phyloP scores from a whole-genome alignment of 2,329 filamentous ascomycete genomes.

The Aspergillus pseudonomiae region DNA sequence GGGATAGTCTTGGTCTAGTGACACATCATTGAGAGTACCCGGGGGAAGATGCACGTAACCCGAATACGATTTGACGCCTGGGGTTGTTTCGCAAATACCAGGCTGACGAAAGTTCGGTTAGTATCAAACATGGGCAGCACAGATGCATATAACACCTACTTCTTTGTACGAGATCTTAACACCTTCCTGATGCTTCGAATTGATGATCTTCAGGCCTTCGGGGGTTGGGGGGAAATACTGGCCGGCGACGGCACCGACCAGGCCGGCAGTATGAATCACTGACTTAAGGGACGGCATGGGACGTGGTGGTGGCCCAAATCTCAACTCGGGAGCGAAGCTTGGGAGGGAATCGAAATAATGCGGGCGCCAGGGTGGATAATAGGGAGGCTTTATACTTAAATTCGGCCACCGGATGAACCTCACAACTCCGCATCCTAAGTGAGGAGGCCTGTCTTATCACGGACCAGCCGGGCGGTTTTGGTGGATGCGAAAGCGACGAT shows the following conservation, averaged over 20 bases:
- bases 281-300: constrained; percentile 18
- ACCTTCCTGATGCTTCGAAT: constrained; percentile 48
- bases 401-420: background rate
- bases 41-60: constrained; percentile 63
- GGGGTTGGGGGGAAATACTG: constrained; percentile 48
- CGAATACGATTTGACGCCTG: constrained; percentile 59
- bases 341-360: background rate
- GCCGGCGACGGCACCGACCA: constrained; percentile 26
- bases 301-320: background rate
- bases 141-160: constrained; percentile 29
- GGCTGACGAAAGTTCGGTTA: constrained; percentile 31
- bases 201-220: constrained; percentile 43
- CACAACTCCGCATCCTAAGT: background rate
- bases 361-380: background rate
- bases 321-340: background rate
- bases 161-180: constrained; percentile 52
- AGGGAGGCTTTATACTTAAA: background rate
- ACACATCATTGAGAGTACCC: constrained; percentile 42
- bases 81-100: constrained; percentile 60
- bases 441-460: background rate
- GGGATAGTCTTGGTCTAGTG: constrained; percentile 54
- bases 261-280: constrained; percentile 16
- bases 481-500: constrained; percentile 10
- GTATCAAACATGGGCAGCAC: background rate
- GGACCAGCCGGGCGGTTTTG: background rate